Evolutionary conservation across 148 eudicot genomes (phyloP).

Genomic region (Selenicereus undatus): DNA sequence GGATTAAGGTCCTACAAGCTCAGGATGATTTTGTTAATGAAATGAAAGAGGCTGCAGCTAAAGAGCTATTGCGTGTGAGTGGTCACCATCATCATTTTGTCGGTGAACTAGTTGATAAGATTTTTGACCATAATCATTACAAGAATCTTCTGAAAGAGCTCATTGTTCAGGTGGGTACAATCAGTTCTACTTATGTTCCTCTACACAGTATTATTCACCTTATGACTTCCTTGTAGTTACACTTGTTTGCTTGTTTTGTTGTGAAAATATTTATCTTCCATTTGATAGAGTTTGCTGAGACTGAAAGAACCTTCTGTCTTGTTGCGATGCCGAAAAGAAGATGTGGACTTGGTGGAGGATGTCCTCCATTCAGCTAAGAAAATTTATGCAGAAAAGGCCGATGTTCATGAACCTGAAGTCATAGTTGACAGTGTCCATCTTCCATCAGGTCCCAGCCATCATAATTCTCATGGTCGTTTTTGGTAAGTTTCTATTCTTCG

Average conservation of each 20-base stretch:
- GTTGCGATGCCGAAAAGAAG: slow-evolving; percentile 83
- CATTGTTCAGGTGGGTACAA: slow-evolving; percentile 68
- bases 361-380: slow-evolving; percentile 56
- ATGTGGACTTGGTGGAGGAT: slow-evolving; percentile 48
- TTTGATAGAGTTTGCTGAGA: slow-evolving; percentile 77
- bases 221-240: background rate
- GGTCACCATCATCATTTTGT: slow-evolving; percentile 12
- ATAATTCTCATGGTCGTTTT: slow-evolving; percentile 52
- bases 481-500: slow-evolving; percentile 42
- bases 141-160: slow-evolving; percentile 67
- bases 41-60: slow-evolving; percentile 85
- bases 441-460: slow-evolving; percentile 72
- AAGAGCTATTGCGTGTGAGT: slow-evolving; percentile 78
- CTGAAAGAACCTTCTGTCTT: slow-evolving; percentile 87
- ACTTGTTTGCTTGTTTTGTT: background rate
- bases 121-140: slow-evolving; percentile 44
- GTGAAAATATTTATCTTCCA: background rate
- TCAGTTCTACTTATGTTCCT: background rate
- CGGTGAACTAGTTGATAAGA: background rate
- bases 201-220: background rate
- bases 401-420: slow-evolving; percentile 70
- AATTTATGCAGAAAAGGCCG: slow-evolving; percentile 70
- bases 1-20: slow-evolving; percentile 98
- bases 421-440: slow-evolving; percentile 66
- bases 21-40: slow-evolving; percentile 90